A percentile compares a stretch with the other conserved stretches of the same genome.
phyloP scores from a whole-genome alignment of 2,329 filamentous ascomycete species.

The Epichloe elymi region DNA sequence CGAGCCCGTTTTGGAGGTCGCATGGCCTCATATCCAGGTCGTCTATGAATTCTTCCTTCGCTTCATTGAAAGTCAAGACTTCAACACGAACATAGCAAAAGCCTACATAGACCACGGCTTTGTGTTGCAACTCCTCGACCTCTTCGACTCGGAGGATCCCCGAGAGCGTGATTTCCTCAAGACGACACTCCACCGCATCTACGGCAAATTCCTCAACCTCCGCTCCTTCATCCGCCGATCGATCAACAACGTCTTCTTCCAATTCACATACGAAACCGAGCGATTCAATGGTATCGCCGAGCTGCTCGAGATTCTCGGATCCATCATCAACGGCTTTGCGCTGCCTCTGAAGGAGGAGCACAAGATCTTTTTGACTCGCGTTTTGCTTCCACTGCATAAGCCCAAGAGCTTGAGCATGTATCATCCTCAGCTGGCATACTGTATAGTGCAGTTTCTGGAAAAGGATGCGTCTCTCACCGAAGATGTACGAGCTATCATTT shows the following conservation, averaged over 20 bases:
- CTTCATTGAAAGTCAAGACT: slow-evolving; percentile 98
- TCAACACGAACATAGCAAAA: slow-evolving; percentile 99
- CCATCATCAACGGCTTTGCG: slow-evolving; percentile 98
- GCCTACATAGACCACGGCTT: slow-evolving; percentile 98
- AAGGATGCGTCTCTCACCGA: slow-evolving; percentile 95
- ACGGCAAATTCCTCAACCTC: slow-evolving; percentile 96
- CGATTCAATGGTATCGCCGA: slow-evolving; percentile 97
- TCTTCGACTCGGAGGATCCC: slow-evolving; percentile 97
- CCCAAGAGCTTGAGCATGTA: slow-evolving; percentile 99
- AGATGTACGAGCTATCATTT: slow-evolving; percentile 44
- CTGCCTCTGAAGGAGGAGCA: slow-evolving; percentile 95
- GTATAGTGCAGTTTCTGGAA: slow-evolving; percentile 96
- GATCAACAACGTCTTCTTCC: slow-evolving; percentile 99
- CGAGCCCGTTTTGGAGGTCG: slow-evolving; percentile 92
- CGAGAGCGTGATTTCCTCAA: slow-evolving; percentile 95
- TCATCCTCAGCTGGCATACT: slow-evolving; percentile 94
- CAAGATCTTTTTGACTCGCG: slow-evolving; percentile 95
- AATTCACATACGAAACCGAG: slow-evolving; percentile 98
- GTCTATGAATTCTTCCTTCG: slow-evolving; percentile 98
- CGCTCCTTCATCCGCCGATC: slow-evolving; percentile 94
- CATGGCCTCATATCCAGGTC: slow-evolving; percentile 98
- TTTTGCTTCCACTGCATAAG: slow-evolving; percentile 89
- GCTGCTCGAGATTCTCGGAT: slow-evolving; percentile 88
- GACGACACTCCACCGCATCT: slow-evolving; percentile 94
- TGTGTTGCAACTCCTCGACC: slow-evolving; percentile 87